These are phyloP conservation scores for Citrullus mucosospermus DNA, from an alignment of 306 rosid species.

Conservation along the genomic window DNA sequence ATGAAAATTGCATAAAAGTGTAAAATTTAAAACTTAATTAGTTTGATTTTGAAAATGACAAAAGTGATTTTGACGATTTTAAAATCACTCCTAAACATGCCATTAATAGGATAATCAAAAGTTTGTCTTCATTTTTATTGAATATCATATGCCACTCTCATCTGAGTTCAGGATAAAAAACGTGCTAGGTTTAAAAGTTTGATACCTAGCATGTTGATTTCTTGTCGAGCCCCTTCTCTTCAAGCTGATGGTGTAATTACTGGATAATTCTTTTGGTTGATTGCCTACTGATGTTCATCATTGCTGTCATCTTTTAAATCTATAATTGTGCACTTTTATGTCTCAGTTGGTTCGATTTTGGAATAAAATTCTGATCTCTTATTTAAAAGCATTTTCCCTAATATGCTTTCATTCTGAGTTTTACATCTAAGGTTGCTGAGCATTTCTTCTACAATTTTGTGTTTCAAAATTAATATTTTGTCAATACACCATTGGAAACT, in stretches of 20 bases:
- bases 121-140: not conserved
- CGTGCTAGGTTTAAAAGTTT: not conserved
- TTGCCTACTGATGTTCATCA: not conserved
- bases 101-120: not conserved
- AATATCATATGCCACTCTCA: not conserved
- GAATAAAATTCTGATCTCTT: not conserved
- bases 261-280: not conserved
- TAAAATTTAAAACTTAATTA: too few species aligned
- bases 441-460: not conserved
- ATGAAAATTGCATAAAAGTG: too few species aligned
- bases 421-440: not conserved
- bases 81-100: too few species aligned
- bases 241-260: not conserved
- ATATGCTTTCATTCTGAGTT: not conserved
- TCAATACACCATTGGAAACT: not conserved
- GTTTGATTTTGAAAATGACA: too few species aligned
- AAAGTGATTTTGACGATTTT: too few species aligned
- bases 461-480: not conserved
- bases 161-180: not conserved
- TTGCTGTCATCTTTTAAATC: not conserved
- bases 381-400: not conserved
- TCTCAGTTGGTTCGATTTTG: not conserved
- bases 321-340: not conserved
- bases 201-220: not conserved
- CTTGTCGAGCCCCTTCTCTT: not conserved